Percentiles rank a stretch among this genome's conserved stretches.
These are phyloP conservation scores for Phaffomyces opuntiae DNA, from an alignment of 805 yeast genomes.

Conservation along the genomic window DNA sequence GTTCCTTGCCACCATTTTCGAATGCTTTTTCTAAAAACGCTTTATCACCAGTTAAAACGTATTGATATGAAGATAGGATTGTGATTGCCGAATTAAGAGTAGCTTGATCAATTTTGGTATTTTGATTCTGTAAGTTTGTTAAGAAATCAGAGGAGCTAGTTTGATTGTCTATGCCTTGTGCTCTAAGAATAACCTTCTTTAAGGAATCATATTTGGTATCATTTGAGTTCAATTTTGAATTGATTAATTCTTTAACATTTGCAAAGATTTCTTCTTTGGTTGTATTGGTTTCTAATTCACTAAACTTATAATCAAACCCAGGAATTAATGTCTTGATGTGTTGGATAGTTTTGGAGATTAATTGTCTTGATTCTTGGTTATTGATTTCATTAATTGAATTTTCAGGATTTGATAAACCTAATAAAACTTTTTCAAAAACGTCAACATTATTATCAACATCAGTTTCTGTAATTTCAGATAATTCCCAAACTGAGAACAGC, in stretches of 20 bases:
- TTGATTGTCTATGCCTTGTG: not conserved
- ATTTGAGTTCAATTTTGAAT: not conserved
- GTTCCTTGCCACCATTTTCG: not conserved
- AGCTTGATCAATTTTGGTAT: not conserved
- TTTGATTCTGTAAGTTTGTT: not conserved
- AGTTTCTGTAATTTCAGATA: not conserved
- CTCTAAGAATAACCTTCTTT: not conserved
- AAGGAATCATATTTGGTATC: not conserved
- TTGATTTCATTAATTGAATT: not conserved
- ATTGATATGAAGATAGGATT: slow-evolving; percentile 3
- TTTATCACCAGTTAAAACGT: not conserved
- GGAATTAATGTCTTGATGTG: too few species aligned
- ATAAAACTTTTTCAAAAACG: slow-evolving; percentile 1
- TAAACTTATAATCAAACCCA: too few species aligned
- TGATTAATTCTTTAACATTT: too few species aligned
- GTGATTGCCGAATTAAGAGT: not conserved
- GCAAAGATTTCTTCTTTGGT: too few species aligned
- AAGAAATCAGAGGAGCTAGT: not conserved
- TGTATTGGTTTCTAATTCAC: too few species aligned
- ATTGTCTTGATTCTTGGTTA: not conserved
- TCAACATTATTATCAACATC: slow-evolving; percentile 1
- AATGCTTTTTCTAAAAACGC: not conserved
- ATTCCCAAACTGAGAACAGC: not conserved
- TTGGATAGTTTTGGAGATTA: not conserved
- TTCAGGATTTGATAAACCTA: slow-evolving; percentile 1